These are phyloP conservation scores for Neurospora sp. DNA, from an alignment of 495 filamentous ascomycete species.

Conservation along the genomic window DNA sequence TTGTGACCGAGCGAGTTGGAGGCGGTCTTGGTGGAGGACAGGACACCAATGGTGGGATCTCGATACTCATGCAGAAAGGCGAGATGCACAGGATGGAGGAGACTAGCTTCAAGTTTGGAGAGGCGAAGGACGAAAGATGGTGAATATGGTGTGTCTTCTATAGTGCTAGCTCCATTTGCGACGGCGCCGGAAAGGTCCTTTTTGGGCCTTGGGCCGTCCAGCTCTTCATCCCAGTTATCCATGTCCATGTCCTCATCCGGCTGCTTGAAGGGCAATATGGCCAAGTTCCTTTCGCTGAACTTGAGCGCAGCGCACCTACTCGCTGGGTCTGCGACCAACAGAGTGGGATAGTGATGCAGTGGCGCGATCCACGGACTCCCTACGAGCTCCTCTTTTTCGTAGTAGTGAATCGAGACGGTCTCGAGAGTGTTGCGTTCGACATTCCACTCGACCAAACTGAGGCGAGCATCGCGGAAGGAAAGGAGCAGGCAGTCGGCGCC, in stretches of 20 bases:
- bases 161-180: conserved; percentile 44
- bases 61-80: conserved; percentile 94
- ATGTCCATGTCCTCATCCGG: conserved; percentile 80
- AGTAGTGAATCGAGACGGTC: conserved; percentile 94
- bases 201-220: conserved; percentile 49
- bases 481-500: conserved; percentile 61
- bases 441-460: conserved; percentile 93
- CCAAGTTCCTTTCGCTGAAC: conserved; percentile 79
- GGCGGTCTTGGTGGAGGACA: conserved; percentile 64
- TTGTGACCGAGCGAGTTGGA: conserved; percentile 71
- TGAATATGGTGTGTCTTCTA: conserved; percentile 66
- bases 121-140: conserved; percentile 86
- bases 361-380: conserved; percentile 66
- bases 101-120: conserved; percentile 73
- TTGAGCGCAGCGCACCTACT: conserved; percentile 89
- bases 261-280: conserved; percentile 88
- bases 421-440: conserved; percentile 62
- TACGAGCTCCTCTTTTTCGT: conserved; percentile 82
- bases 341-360: conserved; percentile 58
- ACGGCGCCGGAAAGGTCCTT: conserved; percentile 33
- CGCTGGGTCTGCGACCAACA: conserved; percentile 79
- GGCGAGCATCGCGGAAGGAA: conserved; percentile 79
- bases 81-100: conserved; percentile 81
- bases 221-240: conserved; percentile 76
- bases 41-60: conserved; percentile 91